A percentile compares a stretch with the other conserved stretches of the same genome.
phyloP scores from a whole-genome alignment of 768 basidiomycete species.

The Podaxis rugospora region DNA sequence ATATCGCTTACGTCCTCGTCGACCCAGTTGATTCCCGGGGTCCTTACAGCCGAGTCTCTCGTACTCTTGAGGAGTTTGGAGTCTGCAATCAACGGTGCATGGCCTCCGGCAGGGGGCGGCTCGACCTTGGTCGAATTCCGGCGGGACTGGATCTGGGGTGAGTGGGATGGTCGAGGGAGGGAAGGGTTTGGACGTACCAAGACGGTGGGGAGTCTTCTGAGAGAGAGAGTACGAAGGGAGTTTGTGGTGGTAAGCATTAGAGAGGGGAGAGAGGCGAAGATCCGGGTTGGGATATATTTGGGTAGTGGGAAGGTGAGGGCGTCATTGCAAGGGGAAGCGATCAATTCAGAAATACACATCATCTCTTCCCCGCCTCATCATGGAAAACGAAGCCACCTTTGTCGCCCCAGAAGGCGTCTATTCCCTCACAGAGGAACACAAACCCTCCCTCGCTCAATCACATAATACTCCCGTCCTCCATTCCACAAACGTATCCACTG shows the following conservation, averaged over 20 bases:
- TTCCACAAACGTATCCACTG: constrained; percentile 60
- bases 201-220: constrained; percentile 17
- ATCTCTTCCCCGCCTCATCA: constrained; percentile 24
- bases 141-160: constrained; percentile 27
- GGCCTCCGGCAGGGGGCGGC: constrained; percentile 77
- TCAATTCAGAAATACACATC: background rate
- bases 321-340: background rate
- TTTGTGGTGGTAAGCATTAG: constrained; percentile 33
- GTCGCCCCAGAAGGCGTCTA: constrained; percentile 90
- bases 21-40: constrained; percentile 68
- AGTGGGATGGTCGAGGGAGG: background rate
- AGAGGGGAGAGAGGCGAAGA: constrained; percentile 33
- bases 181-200: constrained; percentile 13
- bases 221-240: constrained; percentile 17
- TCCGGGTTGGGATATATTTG: constrained; percentile 30
- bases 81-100: constrained; percentile 66
- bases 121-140: constrained; percentile 52
- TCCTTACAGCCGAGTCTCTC: constrained; percentile 66
- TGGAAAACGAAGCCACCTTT: constrained; percentile 84
- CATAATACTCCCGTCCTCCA: constrained; percentile 35
- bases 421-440: constrained; percentile 84
- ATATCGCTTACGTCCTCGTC: constrained; percentile 53
- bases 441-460: constrained; percentile 46
- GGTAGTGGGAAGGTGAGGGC: constrained; percentile 6
- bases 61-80: constrained; percentile 62